Evolutionary conservation across 2,329 filamentous ascomycete genomes (phyloP).

Genomic region (Alternaria brassicicola): DNA sequence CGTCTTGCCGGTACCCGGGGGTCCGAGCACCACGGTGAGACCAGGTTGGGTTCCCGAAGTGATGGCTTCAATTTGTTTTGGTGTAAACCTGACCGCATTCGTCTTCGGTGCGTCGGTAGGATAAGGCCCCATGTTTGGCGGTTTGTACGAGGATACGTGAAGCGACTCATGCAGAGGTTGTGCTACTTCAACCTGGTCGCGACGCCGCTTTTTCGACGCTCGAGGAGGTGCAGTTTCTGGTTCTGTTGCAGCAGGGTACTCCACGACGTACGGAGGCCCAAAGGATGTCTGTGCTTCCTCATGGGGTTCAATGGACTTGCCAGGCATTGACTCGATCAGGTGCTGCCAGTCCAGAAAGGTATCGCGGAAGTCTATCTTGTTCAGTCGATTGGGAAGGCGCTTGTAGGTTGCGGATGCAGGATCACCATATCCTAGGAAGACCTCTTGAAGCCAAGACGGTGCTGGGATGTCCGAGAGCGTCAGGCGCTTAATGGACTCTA

Average conservation of each 20-base stretch:
- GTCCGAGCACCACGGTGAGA: constrained; percentile 90
- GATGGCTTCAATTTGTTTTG: constrained; percentile 89
- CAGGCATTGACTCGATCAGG: constrained; percentile 86
- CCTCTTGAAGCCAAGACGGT: constrained; percentile 91
- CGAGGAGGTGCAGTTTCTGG: constrained; percentile 56
- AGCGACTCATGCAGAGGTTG: constrained; percentile 66
- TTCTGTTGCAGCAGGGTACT: constrained; percentile 57
- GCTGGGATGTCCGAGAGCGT: constrained; percentile 84
- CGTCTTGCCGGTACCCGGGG: constrained; percentile 97
- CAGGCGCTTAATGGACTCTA: constrained; percentile 88
- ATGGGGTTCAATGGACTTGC: constrained; percentile 80
- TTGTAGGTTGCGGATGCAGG: constrained; percentile 87
- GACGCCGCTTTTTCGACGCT: constrained; percentile 83
- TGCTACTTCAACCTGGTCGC: constrained; percentile 70
- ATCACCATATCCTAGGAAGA: constrained; percentile 97
- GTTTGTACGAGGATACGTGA: constrained; percentile 87
- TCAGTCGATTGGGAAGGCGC: constrained; percentile 76
- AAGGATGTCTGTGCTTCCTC: constrained; percentile 75
- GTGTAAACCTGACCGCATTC: constrained; percentile 87
- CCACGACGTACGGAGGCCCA: constrained; percentile 84
- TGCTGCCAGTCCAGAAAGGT: constrained; percentile 97
- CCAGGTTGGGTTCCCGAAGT: constrained; percentile 93
- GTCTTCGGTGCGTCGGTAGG: constrained; percentile 80
- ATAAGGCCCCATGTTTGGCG: constrained; percentile 88
- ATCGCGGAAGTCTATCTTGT: constrained; percentile 86